Evolutionary conservation across 371 early-diverging fungal genomes (phyloP).

Genomic region (Globomyces sp.): DNA sequence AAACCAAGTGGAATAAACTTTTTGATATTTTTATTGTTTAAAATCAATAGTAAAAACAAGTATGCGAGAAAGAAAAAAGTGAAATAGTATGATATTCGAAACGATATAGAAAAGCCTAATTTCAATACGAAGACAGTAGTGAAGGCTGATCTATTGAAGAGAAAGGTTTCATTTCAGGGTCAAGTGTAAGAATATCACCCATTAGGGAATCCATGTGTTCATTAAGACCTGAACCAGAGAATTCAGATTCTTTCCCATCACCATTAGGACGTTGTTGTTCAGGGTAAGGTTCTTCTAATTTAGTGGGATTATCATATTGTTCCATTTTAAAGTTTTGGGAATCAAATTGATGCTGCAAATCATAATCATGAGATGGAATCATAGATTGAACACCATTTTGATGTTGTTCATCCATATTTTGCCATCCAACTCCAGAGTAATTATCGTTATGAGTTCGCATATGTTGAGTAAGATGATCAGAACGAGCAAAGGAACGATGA

Average conservation of each 20-base stretch:
- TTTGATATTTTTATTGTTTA: too few relatives aligned
- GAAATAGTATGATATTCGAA: too few relatives aligned
- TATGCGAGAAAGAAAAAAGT: too few relatives aligned
- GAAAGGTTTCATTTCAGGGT: slow-evolving; percentile 1
- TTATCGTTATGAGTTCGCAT: slow-evolving; percentile 23
- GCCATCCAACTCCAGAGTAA: background rate
- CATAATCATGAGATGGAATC: background rate
- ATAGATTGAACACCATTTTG: background rate
- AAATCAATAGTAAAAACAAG: too few relatives aligned
- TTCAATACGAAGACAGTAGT: background rate
- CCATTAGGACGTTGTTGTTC: background rate
- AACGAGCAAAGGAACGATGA: slow-evolving; percentile 29
- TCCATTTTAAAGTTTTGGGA: background rate
- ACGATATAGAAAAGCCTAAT: too few relatives aligned
- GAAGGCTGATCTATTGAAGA: slow-evolving; percentile 4
- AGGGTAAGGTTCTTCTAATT: too few relatives aligned
- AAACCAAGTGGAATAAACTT: too few relatives aligned
- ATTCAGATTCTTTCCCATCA: background rate
- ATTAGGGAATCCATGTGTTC: slow-evolving; percentile 9
- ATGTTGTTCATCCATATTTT: slow-evolving; percentile 7
- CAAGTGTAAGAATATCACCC: slow-evolving; percentile 5
- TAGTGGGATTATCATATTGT: too few relatives aligned
- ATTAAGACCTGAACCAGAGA: background rate
- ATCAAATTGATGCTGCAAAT: background rate
- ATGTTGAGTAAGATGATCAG: slow-evolving; percentile 50